A percentile compares a stretch with the other conserved stretches of the same genome.
Conservation (phyloP, 768 basidiomycete genomes). For the Zangia roseola region DNA sequence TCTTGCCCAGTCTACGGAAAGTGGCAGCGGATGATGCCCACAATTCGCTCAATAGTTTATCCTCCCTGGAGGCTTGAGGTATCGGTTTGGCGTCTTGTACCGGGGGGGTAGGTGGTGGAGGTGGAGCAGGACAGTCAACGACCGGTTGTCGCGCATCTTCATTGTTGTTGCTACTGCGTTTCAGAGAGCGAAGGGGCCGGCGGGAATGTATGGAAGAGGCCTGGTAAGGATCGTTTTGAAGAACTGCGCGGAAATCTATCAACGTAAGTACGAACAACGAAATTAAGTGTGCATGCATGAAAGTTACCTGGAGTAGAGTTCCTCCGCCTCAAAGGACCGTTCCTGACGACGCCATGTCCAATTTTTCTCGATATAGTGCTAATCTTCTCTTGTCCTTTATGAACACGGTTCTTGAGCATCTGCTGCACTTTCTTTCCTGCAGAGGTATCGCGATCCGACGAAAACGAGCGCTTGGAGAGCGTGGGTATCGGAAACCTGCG, state of each 20-base stretch:
- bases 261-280: neutral
- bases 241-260: conserved; percentile 66
- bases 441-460: conserved; percentile 44
- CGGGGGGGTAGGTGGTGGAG: conserved; percentile 36
- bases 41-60: conserved; percentile 73
- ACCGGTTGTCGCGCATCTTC: conserved; percentile 32
- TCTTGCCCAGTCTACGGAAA: conserved; percentile 84
- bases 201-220: conserved; percentile 86
- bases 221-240: conserved; percentile 63
- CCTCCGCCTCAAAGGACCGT: conserved; percentile 54
- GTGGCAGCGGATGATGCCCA: conserved; percentile 97
- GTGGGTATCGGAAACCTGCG: conserved; percentile 15
- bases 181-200: conserved; percentile 51
- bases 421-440: conserved; percentile 74
- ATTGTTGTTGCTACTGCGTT: conserved; percentile 32
- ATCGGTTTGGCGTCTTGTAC: conserved; percentile 31
- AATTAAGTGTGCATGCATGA: too few relatives aligned
- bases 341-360: conserved; percentile 63
- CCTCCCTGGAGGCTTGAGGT: conserved; percentile 50
- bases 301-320: conserved; percentile 66
- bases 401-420: conserved; percentile 71
- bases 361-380: conserved; percentile 77
- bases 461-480: conserved; percentile 26
- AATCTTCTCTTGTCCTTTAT: conserved; percentile 71
- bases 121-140: conserved; percentile 38